Conservation (phyloP, 2,329 filamentous ascomycete species). For the Lachnellula cervina region DNA sequence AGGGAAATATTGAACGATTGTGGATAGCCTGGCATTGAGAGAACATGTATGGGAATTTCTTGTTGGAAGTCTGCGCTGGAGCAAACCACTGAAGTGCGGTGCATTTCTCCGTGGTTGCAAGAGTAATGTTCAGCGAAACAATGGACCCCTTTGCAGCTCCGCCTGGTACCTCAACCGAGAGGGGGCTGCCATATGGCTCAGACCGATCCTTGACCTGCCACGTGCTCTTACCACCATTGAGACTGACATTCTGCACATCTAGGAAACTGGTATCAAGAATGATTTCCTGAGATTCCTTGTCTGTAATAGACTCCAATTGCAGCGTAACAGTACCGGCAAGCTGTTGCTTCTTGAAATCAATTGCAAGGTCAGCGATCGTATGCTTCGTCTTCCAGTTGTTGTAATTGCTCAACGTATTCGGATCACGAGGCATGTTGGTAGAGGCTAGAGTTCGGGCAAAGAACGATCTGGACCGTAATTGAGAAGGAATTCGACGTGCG, state of each 20-base stretch:
- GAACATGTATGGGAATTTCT: constrained; percentile 96
- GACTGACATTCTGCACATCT: constrained; percentile 64
- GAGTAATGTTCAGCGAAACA: constrained; percentile 56
- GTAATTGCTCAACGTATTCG: constrained; percentile 90
- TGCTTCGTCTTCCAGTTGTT: constrained; percentile 80
- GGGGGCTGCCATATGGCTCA: constrained; percentile 70
- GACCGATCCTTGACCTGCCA: constrained; percentile 64
- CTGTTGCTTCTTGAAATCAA: constrained; percentile 77
- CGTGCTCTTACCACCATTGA: constrained; percentile 57
- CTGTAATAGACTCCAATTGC: constrained; percentile 70
- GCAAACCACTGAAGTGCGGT: constrained; percentile 95
- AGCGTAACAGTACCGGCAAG: constrained; percentile 74
- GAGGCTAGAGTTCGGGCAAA: constrained; percentile 22
- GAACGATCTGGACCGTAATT: constrained; percentile 3
- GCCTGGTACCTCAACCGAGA: constrained; percentile 58
- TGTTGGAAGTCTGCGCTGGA: constrained; percentile 88
- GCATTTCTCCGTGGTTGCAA: constrained; percentile 82
- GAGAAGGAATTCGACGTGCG: constrained; percentile 11
- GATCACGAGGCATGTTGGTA: constrained; percentile 55
- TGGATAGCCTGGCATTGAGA: constrained; percentile 97
- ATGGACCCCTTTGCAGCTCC: constrained; percentile 49
- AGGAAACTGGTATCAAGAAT: constrained; percentile 86
- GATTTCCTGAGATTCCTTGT: constrained; percentile 69
- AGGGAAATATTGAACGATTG: constrained; percentile 88
- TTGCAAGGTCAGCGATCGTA: constrained; percentile 72